Conservation (phyloP, 2,329 filamentous ascomycete genomes). For the Didymella sp. region DNA sequence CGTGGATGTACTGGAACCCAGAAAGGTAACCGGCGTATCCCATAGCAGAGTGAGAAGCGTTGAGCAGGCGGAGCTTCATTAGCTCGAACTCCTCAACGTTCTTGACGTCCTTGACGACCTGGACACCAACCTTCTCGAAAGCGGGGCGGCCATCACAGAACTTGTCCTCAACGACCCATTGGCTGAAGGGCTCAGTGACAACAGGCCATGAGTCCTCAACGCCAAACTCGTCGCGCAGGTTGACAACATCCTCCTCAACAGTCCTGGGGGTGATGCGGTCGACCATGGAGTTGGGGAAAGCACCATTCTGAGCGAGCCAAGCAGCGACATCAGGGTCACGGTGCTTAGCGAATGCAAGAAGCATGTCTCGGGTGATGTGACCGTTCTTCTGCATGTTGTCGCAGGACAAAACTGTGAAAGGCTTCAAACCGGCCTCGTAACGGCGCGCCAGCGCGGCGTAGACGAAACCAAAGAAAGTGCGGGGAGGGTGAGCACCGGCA, state of each 20-base stretch:
- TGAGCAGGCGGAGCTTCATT: slow-evolving; percentile 39
- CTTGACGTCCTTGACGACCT: slow-evolving; percentile 36
- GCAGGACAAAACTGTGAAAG: slow-evolving; percentile 41
- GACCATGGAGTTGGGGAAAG: slow-evolving; percentile 43
- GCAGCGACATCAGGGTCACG: slow-evolving; percentile 34
- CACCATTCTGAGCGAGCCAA: slow-evolving; percentile 38
- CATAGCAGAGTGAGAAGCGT: slow-evolving; percentile 39
- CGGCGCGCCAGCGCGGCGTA: slow-evolving; percentile 35
- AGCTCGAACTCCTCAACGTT: slow-evolving; percentile 40
- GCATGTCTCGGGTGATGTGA: slow-evolving; percentile 38
- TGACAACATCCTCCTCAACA: slow-evolving; percentile 30
- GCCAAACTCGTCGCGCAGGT: slow-evolving; percentile 33
- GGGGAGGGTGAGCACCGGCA: slow-evolving; percentile 30
- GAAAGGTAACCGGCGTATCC: slow-evolving; percentile 36
- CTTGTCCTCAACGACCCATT: slow-evolving; percentile 43
- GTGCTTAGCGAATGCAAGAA: slow-evolving; percentile 33
- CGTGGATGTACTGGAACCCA: slow-evolving; percentile 39
- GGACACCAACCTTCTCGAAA: slow-evolving; percentile 41
- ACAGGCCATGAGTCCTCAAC: slow-evolving; percentile 39
- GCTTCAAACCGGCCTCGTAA: slow-evolving; percentile 34
- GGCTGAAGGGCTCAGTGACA: slow-evolving; percentile 40
- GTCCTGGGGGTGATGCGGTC: slow-evolving; percentile 42
- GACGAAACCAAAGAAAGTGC: slow-evolving; percentile 39
- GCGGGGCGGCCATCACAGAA: slow-evolving; percentile 38
- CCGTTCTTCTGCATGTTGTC: slow-evolving; percentile 45